A percentile compares a stretch with the other conserved stretches of the same genome.
These are phyloP conservation scores for Fusarium neocosmosporiellum DNA, from an alignment of 2,329 filamentous ascomycete genomes.

Conservation along the genomic window DNA sequence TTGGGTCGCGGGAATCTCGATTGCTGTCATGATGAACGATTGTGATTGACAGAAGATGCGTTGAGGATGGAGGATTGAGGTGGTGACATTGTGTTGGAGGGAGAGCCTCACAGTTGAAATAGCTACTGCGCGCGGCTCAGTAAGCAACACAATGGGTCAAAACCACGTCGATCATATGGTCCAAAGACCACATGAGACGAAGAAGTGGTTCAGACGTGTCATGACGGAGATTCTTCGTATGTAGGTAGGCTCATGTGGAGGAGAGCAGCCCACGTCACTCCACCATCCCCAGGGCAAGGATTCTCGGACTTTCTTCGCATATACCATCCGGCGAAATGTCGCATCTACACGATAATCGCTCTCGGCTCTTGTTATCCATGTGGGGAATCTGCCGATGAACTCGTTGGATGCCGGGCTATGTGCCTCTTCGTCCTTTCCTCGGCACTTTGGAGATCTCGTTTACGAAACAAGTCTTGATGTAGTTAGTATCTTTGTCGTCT, in stretches of 20 bases:
- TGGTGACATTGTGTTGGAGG: neutral
- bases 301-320: conserved; percentile 32
- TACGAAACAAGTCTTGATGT: neutral
- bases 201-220: neutral
- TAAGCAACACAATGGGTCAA: neutral
- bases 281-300: neutral
- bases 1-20: neutral
- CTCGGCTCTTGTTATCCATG: conserved; percentile 3
- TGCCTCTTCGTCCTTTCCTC: neutral
- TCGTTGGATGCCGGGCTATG: neutral
- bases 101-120: conserved; percentile 18
- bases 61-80: neutral
- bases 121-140: neutral
- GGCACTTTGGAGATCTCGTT: neutral
- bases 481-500: neutral
- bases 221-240: conserved; percentile 5
- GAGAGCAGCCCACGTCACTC: neutral
- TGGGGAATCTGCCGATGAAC: neutral
- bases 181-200: neutral
- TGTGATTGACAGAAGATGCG: neutral
- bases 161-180: conserved; percentile 1
- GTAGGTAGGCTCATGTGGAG: neutral
- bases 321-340: conserved; percentile 7
- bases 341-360: neutral
- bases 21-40: conserved; percentile 27